These are phyloP conservation scores for Globisporangium radiosum DNA, from an alignment of 352 stramenopile species.

Conservation along the genomic window DNA sequence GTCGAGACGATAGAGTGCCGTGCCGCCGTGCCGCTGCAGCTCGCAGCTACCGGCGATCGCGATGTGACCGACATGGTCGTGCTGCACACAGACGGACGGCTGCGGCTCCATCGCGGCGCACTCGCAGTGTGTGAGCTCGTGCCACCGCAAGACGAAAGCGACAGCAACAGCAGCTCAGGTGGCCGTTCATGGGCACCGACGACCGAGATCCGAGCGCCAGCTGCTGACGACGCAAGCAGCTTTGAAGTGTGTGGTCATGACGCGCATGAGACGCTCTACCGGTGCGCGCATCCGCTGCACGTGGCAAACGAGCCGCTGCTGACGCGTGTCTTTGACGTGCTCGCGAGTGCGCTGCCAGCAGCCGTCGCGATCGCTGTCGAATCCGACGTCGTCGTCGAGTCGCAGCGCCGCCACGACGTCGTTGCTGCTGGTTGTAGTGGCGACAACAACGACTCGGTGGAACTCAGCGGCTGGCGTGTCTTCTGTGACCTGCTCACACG, in stretches of 20 bases:
- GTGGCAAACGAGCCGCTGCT: constrained; percentile 21
- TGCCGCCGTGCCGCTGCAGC: constrained; percentile 30
- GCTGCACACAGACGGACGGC: constrained; percentile 19
- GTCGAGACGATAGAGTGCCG: constrained; percentile 15
- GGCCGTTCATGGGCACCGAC: constrained; percentile 10
- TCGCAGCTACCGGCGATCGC: background rate
- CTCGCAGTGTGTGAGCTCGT: constrained; percentile 25
- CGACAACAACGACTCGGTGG: background rate
- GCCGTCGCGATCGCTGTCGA: constrained; percentile 5
- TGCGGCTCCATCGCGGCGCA: constrained; percentile 29
- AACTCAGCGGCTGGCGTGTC: constrained; percentile 2
- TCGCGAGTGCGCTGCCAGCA: constrained; percentile 23
- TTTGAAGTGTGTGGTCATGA: constrained; percentile 26
- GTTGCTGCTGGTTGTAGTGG: background rate
- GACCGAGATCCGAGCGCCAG: constrained; percentile 18
- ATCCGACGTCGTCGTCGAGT: constrained; percentile 4
- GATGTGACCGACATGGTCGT: constrained; percentile 32
- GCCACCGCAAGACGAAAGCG: constrained; percentile 8
- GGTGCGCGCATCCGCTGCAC: constrained; percentile 37
- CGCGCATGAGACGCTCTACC: constrained; percentile 18
- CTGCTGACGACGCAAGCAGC: constrained; percentile 12
- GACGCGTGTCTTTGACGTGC: constrained; percentile 24
- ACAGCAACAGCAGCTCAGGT: constrained; percentile 1
- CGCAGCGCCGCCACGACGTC: background rate
- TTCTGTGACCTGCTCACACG: constrained; percentile 2